Base-by-base conservation (phyloP, 139 green algal genomes). In the Diplosphaera chodatii region DNA sequence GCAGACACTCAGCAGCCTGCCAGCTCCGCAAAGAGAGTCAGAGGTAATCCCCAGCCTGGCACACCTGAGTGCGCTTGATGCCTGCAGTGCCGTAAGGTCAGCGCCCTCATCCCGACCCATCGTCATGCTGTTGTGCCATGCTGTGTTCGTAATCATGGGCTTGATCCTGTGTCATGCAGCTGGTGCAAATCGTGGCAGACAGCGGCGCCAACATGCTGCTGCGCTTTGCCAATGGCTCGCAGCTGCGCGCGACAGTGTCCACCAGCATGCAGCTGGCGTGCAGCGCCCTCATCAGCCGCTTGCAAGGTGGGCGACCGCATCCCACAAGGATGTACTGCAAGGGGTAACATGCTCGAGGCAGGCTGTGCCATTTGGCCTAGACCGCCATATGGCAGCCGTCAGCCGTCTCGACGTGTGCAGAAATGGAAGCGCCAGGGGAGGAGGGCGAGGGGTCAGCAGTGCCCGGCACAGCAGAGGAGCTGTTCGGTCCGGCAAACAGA, bases 401-500 rank as follows among this genome's bases (percentile, higher is more conserved):
- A n/a, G n/a, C n/a, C n/a, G n/a, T n/a, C n/a, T n/a, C n/a, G n/a
- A n/a, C n/a, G 37, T 10, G 37, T 48, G 37, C 37, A 48, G 37
- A 6, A 48, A 48, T 48, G 37, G 37, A 59, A 25, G 16, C 48
- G 48, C 18, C 48, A 3, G 3, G 16, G 10, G 16, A 25, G 48
- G 48, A 59, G 48, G 48, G 18, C 48, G 48, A 59, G 37, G 37
- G 10, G 37, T 48, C 37, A 10, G 37, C 37, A 25, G 16, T 59
- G 48, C 48, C 48, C 13, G 16, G 48, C 48, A 59, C 10, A 10
- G 34, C 70, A 82, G 22, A 63, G 67, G 16, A 4, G 32, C 25
- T 40, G 82, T 90, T 93, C 27, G 75, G 85, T 29, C 66, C 30
- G 1, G 79, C 88, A 71, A 87, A 88, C 77, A 77, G 87, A 31